Percentiles rank a stretch among this genome's conserved stretches.
Evolutionary conservation across 116 monocot genomes (phyloP).

Genomic region (Papilionanthe hybrid): DNA sequence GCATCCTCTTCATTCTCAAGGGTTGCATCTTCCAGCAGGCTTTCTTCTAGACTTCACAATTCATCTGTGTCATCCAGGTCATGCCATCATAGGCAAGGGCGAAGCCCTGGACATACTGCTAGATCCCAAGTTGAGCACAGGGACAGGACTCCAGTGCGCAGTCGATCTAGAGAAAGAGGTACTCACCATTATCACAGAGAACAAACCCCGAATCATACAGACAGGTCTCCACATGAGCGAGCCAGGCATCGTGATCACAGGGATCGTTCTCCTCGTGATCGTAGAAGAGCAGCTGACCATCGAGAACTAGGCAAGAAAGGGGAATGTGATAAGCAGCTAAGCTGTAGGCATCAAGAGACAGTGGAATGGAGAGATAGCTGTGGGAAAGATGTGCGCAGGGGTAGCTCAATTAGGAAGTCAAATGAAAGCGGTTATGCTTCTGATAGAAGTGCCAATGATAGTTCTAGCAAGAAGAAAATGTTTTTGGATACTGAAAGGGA

Average conservation of each 20-base stretch:
- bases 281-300: conserved; percentile 9
- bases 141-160: conserved; percentile 26
- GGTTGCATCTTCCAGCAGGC: conserved; percentile 25
- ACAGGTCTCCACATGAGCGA: conserved; percentile 42
- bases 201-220: conserved; percentile 27
- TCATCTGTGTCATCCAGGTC: conserved; percentile 25
- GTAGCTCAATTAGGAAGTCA: conserved; percentile 25
- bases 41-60: conserved; percentile 34
- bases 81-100: conserved; percentile 41
- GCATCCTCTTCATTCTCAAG: conserved; percentile 25
- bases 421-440: conserved; percentile 28
- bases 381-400: conserved; percentile 38
- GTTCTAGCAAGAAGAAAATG: conserved; percentile 32
- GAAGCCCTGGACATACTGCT: conserved; percentile 31
- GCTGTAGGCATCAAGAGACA: conserved; percentile 36
- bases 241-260: conserved; percentile 19
- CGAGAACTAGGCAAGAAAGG: conserved; percentile 32
- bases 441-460: conserved; percentile 28
- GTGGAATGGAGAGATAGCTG: conserved; percentile 22
- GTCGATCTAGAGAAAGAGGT: conserved; percentile 28
- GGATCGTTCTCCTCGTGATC: conserved; percentile 30
- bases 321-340: conserved; percentile 36
- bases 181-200: conserved; percentile 35
- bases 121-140: conserved; percentile 31
- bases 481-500: conserved; percentile 19